Conservation (phyloP, 2,329 filamentous ascomycete genomes). For the Colletotrichum orbiculare region DNA sequence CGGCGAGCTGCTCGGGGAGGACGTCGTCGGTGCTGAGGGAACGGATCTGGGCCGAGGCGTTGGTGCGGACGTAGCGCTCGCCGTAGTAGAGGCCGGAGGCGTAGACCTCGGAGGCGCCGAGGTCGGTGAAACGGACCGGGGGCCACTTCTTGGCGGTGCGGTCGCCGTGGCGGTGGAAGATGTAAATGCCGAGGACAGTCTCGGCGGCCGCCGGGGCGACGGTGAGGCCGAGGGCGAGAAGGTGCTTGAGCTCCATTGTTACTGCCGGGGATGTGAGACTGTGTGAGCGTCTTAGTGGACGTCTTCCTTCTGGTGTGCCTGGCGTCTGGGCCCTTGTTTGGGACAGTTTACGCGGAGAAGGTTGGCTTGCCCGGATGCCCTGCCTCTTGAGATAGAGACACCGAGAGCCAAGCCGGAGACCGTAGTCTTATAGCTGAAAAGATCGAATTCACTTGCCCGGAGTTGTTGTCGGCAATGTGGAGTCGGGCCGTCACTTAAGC, state of each 20-base stretch:
- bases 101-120: conserved; percentile 83
- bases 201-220: conserved; percentile 63
- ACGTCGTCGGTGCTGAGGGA: conserved; percentile 75
- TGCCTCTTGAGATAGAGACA: no score
- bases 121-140: conserved; percentile 78
- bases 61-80: conserved; percentile 75
- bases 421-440: no score
- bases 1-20: conserved; percentile 75
- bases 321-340: neutral
- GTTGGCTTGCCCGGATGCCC: no score
- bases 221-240: conserved; percentile 43
- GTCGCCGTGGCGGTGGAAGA: conserved; percentile 93
- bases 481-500: conserved; percentile 1
- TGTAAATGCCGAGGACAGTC: conserved; percentile 82
- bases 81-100: conserved; percentile 81
- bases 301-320: neutral
- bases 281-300: neutral
- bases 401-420: no score
- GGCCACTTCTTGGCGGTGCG: conserved; percentile 81
- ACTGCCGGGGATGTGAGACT: conserved; percentile 8
- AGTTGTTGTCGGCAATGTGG: no score
- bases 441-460: no score
- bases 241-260: conserved; percentile 53
- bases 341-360: no score
- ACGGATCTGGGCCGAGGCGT: conserved; percentile 69